Base-by-base conservation (phyloP, 2,329 filamentous ascomycete species). In the Aspergillus sp. region DNA sequence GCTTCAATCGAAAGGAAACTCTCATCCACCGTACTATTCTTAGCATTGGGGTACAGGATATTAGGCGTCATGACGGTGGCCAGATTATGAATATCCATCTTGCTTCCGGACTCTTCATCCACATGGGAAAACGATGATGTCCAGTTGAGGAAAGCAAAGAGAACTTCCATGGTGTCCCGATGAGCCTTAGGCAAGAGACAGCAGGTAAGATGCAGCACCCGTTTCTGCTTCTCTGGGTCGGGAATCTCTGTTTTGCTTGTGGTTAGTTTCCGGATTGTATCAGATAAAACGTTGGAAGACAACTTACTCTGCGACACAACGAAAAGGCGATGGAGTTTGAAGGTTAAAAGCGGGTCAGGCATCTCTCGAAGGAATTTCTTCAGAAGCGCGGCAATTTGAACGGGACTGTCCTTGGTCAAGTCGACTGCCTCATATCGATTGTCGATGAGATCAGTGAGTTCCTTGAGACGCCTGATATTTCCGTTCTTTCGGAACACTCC, bases 401-500 rank as follows among this genome's bases (percentile, higher is more conserved):
- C 89, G 1, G 95, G 90, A 49, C 85, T 90, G 65, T 96, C 90
- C 54, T 87, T 84, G 61, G 84, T 87, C 60, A 97, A 80, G 64
- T 94, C 90, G 48, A 95, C 84, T 47, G 85, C 82, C 55, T 94
- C 89, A 51, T 86, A 88, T 38, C 89, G 91, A 41, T 82, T 82
- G 66, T 98, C 93, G 54, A 98, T 90, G 58, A 84, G 77, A 48
- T 94, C 88, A 35, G 89, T 85, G 5, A 94, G 76, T 52, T 95
- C 90, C 58, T 87, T 88, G 41, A 96, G 77, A 57, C 90, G 88
- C 68, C 93, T 91, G 73, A 98, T 96, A 68, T 97, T 98, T 59
- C 93, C 93, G 61, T 97, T 98, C 78, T 98, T 98, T 59, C 93
- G 84, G 81, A 98, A 98, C 19, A 98, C 90, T 60, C 93, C 93